Evolutionary conservation across 2,329 filamentous ascomycete species (phyloP).

Genomic region (Fusarium brachygibbosum): DNA sequence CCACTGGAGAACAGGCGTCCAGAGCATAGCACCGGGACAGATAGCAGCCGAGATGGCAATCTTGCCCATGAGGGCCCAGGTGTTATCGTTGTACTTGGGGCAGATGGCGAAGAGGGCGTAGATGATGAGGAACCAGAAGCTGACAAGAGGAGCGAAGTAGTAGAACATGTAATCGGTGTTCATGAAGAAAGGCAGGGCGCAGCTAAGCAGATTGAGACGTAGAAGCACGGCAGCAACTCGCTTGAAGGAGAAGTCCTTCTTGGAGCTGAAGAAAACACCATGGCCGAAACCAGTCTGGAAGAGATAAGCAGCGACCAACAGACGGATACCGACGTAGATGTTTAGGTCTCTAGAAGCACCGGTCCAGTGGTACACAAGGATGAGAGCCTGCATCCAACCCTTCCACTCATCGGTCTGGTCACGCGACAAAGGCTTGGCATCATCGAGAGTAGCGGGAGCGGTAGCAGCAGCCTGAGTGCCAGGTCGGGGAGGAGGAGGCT

Average conservation of each 20-base stretch:
- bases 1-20: slow-evolving; percentile 40
- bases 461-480: slow-evolving; percentile 1
- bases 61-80: slow-evolving; percentile 62
- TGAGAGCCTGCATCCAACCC: slow-evolving; percentile 71
- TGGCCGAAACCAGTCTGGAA: slow-evolving; percentile 74
- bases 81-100: slow-evolving; percentile 58
- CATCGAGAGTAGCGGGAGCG: slow-evolving; percentile 31
- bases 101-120: slow-evolving; percentile 64
- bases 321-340: slow-evolving; percentile 67
- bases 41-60: slow-evolving; percentile 59
- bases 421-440: slow-evolving; percentile 53
- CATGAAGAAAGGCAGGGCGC: slow-evolving; percentile 68
- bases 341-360: slow-evolving; percentile 61
- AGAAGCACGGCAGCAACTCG: slow-evolving; percentile 66
- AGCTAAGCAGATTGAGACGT: slow-evolving; percentile 68
- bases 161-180: slow-evolving; percentile 65
- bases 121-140: slow-evolving; percentile 72
- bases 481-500: slow-evolving; percentile 21
- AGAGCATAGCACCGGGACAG: slow-evolving; percentile 49
- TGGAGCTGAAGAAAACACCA: slow-evolving; percentile 68
- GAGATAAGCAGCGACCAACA: slow-evolving; percentile 71
- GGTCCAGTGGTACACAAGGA: slow-evolving; percentile 67
- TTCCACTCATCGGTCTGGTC: slow-evolving; percentile 75
- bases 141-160: slow-evolving; percentile 69
- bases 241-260: slow-evolving; percentile 67